Evolutionary conservation across 345 rosid genomes (phyloP), one percentile per base, ranked within the genome.

Genomic region (Hibiscus tridactylites): DNA sequence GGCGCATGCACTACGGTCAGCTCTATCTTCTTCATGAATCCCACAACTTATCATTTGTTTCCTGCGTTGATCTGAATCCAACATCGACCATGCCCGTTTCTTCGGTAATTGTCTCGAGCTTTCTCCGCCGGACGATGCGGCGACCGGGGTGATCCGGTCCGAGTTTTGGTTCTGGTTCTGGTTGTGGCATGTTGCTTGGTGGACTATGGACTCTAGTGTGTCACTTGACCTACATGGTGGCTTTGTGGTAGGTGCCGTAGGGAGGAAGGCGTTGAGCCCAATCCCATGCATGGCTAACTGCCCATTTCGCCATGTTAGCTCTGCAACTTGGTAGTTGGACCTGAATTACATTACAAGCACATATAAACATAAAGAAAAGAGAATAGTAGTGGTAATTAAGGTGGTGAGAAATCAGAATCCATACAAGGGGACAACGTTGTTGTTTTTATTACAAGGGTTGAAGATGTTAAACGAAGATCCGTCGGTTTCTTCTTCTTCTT

Each of bases 251-350:
- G 44, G 71, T 87, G 88, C 35, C 82, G 85, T 26, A 2, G 61
- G 71, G 62, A 61, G 63, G 61, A 62, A 6, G 90, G 86, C 69
- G 88, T 87, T 4, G 28, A 68, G 46, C n/a, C 67, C 90, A 84
- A 68, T 28, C n/a, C 67, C 90, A 84, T 91, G 92, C 87, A 88
- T 80, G 79, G 86, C 85, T 29, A 94, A 69, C 63, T 91, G 97
- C 1, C 97, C 97, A 75, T 91, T 91, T 77, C 88, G 87, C 98
- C 98, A 94, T 17, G 96, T 94, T 73, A 91, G 82, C 84, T 90
- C 98, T 37, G 97, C 91, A 52, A 94, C 91, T 79, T 88, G 95
- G 42, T 83, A 85, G 77, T 85, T 83, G 52, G 76, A 75, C 84
- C 98, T 93, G 91, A 76, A 58, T 37, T 26, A n/a, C 65, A 58